A percentile compares a stretch with the other conserved stretches of the same genome.
phyloP scores from a whole-genome alignment of 371 early-diverging fungal genomes.

The Mucor piriformis region DNA sequence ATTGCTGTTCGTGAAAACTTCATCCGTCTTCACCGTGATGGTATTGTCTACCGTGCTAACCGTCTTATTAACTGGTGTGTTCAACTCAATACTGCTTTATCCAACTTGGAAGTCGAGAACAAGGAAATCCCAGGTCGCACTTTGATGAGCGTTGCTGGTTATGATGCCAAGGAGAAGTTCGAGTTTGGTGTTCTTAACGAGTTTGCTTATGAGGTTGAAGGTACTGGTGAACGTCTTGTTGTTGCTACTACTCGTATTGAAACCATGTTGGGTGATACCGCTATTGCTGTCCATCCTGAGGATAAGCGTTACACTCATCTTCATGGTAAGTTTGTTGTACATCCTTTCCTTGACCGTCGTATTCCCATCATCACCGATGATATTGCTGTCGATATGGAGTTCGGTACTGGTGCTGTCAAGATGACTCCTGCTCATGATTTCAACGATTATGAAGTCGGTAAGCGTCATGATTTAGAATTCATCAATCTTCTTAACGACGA shows the following conservation, averaged over 20 bases:
- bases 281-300: constrained; percentile 93
- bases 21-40: constrained; percentile 94
- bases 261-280: constrained; percentile 99
- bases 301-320: constrained; percentile 87
- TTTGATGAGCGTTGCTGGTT: constrained; percentile 87
- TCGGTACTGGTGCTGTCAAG: constrained; percentile 99
- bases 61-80: constrained; percentile 99
- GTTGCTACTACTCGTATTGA: constrained; percentile 99
- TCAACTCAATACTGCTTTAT: constrained; percentile 95
- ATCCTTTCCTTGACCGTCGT: constrained; percentile 93
- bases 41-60: constrained; percentile 96
- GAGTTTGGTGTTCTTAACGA: constrained; percentile 98
- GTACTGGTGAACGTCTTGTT: constrained; percentile 83
- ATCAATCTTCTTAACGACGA: constrained; percentile 97
- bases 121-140: constrained; percentile 89
- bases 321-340: constrained; percentile 91
- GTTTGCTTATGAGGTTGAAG: constrained; percentile 88
- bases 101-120: constrained; percentile 98
- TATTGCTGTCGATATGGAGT: constrained; percentile 91
- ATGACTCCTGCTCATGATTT: constrained; percentile 99
- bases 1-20: constrained; percentile 96
- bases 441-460: constrained; percentile 98
- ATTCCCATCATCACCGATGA: constrained; percentile 95
- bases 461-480: constrained; percentile 91
- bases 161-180: constrained; percentile 90